phyloP scores from a whole-genome alignment of 176 grass and related monocot genomes.

The Guadua angustifolia region DNA sequence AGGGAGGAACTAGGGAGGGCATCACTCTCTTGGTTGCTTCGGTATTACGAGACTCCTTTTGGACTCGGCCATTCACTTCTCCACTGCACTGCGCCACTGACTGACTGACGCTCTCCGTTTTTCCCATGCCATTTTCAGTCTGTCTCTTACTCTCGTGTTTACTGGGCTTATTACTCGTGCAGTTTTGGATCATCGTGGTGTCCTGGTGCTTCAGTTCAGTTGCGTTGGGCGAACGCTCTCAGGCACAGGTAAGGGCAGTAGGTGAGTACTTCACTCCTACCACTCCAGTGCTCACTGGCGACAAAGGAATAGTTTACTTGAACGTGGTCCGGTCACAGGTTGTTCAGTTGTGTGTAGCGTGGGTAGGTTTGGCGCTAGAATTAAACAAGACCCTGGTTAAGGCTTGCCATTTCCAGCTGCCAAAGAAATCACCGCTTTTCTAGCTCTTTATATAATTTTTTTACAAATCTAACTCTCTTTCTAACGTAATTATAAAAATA shows the following conservation, averaged over 20 bases:
- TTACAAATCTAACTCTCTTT: too few species aligned
- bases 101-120: not conserved
- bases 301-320: not conserved
- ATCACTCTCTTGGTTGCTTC: not conserved
- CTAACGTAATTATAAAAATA: too few species aligned
- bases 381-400: slow-evolving; percentile 10
- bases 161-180: not conserved
- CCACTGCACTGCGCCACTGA: too few species aligned
- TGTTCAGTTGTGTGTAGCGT: not conserved
- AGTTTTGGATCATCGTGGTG: slow-evolving; percentile 2
- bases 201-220: not conserved
- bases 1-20: not conserved
- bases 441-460: too few species aligned
- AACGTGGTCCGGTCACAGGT: not conserved
- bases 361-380: not conserved
- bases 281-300: not conserved
- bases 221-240: not conserved
- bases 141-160: not conserved
- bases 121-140: not conserved
- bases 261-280: not conserved
- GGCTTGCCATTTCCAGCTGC: not conserved
- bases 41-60: not conserved
- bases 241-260: not conserved
- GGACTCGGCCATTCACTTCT: slow-evolving; percentile 11
- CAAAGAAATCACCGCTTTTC: too few species aligned